These are phyloP conservation scores for Suillus subaureus DNA, from an alignment of 768 basidiomycete genomes.

Conservation along the genomic window DNA sequence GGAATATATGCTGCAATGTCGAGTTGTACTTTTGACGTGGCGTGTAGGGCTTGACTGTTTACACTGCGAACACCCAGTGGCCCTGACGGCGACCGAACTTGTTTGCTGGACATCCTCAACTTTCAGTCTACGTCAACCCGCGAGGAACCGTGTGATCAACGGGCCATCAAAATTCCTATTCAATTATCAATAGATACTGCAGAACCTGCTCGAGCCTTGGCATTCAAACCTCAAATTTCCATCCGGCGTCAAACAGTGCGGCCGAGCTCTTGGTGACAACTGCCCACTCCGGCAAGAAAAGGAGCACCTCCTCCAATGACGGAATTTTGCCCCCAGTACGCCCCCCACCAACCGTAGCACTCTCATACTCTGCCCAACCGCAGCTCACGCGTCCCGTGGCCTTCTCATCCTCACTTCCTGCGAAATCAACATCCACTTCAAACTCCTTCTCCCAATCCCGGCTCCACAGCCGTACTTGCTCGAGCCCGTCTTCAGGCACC, in stretches of 20 bases:
- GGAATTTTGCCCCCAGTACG: constrained; percentile 52
- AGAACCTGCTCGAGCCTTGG: background rate
- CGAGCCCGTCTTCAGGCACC: constrained; percentile 37
- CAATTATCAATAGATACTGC: background rate
- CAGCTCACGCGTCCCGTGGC: constrained; percentile 54
- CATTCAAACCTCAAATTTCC: constrained; percentile 8
- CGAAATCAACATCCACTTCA: constrained; percentile 55
- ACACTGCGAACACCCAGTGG: too few relatives aligned
- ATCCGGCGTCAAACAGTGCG: constrained; percentile 58
- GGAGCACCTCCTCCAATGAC: constrained; percentile 66
- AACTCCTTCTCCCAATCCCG: constrained; percentile 58
- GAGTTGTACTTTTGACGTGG: too few relatives aligned
- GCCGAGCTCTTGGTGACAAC: constrained; percentile 56
- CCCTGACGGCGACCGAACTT: too few relatives aligned
- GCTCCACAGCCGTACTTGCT: constrained; percentile 58
- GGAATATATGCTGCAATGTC: too few relatives aligned
- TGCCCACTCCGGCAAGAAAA: constrained; percentile 70
- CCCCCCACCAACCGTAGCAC: constrained; percentile 51
- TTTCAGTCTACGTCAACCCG: background rate
- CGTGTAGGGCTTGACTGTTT: too few relatives aligned
- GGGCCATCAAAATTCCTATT: background rate
- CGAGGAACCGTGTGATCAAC: background rate
- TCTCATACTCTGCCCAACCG: constrained; percentile 71
- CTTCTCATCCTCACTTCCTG: constrained; percentile 21
- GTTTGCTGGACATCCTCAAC: background rate